Evolutionary conservation across 2,329 filamentous ascomycete species (phyloP).

Genomic region (Penicillium concentricum): DNA sequence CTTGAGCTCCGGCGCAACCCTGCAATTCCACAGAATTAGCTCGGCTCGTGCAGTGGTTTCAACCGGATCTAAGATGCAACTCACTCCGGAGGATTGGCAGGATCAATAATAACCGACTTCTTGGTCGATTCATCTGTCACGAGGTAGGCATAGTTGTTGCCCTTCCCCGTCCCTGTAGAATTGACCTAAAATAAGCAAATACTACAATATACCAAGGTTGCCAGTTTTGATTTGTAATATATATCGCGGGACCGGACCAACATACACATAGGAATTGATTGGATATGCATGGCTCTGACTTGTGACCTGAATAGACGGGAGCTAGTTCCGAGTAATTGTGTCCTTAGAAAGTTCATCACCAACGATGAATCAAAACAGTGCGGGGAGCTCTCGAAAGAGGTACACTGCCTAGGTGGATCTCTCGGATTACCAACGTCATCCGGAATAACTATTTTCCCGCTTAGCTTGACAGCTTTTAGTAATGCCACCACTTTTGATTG

Average conservation of each 20-base stretch:
- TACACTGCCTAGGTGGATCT: not conserved
- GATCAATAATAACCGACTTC: constrained; percentile 52
- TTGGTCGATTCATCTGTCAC: constrained; percentile 51
- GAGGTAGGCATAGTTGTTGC: constrained; percentile 55
- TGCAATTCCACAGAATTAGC: constrained; percentile 28
- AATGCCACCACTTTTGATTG: constrained; percentile 12
- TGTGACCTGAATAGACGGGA: constrained; percentile 9
- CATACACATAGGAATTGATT: constrained; percentile 56
- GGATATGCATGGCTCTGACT: constrained; percentile 49
- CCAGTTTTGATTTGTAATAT: not conserved
- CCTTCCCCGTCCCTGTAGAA: constrained; percentile 36
- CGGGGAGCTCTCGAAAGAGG: constrained; percentile 12
- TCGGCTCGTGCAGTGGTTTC: not conserved
- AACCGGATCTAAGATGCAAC: constrained; percentile 15
- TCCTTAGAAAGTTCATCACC: constrained; percentile 33
- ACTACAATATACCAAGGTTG: not conserved
- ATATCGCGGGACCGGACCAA: constrained; percentile 4
- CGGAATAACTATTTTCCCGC: constrained; percentile 12
- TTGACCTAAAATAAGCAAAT: constrained; percentile 2
- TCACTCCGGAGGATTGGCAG: constrained; percentile 52
- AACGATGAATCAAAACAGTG: constrained; percentile 8
- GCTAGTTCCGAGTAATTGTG: constrained; percentile 16
- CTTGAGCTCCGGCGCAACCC: constrained; percentile 66
- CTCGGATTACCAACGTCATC: constrained; percentile 20
- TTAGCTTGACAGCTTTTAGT: constrained; percentile 2